These are phyloP conservation scores for Puya raimondii DNA, from an alignment of 176 grass and related monocot species.

Conservation along the genomic window DNA sequence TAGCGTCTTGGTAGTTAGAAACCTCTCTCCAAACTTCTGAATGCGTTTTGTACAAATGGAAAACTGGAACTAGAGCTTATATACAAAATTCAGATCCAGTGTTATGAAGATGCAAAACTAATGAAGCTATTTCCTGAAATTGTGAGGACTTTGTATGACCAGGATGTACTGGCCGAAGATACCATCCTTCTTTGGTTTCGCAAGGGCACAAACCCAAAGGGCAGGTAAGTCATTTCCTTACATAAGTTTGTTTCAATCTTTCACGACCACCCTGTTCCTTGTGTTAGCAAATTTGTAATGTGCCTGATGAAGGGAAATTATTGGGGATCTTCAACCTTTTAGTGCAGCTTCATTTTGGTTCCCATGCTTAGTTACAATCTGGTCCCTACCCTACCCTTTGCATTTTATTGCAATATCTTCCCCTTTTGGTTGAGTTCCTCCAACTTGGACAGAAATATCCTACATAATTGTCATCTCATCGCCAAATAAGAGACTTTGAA, in stretches of 20 bases:
- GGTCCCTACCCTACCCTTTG: too few relatives aligned
- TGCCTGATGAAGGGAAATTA: too few relatives aligned
- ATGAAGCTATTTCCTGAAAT: constrained; percentile 98
- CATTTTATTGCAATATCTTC: too few relatives aligned
- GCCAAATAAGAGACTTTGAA: too few relatives aligned
- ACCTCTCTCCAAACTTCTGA: constrained; percentile 69
- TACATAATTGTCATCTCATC: too few relatives aligned
- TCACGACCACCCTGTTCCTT: neutral
- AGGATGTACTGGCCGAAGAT: constrained; percentile 94
- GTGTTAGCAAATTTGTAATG: too few relatives aligned
- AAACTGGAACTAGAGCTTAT: constrained; percentile 86
- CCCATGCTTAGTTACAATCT: too few relatives aligned
- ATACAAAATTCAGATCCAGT: constrained; percentile 89
- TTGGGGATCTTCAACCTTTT: too few relatives aligned
- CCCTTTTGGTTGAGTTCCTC: too few relatives aligned
- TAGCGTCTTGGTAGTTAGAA: too few relatives aligned
- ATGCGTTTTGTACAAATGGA: constrained; percentile 80
- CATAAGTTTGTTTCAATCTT: neutral
- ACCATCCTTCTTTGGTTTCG: constrained; percentile 91
- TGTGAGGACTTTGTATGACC: constrained; percentile 81
- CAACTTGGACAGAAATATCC: too few relatives aligned
- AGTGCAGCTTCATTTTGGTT: too few relatives aligned
- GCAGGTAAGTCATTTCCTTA: constrained; percentile 37
- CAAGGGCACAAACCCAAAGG: constrained; percentile 90
- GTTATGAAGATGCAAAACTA: constrained; percentile 87